Conservation (phyloP, 2,329 filamentous ascomycete species). For the Fusarium poae region DNA sequence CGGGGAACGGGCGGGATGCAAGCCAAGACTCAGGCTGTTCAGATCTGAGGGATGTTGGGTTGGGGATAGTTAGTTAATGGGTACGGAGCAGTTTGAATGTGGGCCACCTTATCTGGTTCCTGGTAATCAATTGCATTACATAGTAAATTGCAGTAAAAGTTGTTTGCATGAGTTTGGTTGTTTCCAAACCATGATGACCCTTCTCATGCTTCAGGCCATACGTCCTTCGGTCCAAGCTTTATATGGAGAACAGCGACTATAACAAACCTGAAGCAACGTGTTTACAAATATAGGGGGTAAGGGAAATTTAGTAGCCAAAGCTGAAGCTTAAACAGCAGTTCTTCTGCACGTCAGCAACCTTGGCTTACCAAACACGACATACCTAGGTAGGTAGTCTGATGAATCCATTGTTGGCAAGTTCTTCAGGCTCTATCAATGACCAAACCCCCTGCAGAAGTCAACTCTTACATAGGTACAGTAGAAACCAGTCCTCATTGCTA, state of each 20-base stretch:
- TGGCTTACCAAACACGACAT: not conserved
- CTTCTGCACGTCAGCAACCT: not conserved
- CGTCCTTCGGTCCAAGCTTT: constrained; percentile 1
- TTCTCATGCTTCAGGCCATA: constrained; percentile 4
- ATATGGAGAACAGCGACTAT: not conserved
- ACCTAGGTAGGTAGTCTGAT: too few relatives aligned
- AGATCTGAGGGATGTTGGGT: not conserved
- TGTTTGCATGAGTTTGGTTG: constrained; percentile 12
- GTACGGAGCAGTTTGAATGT: constrained; percentile 18
- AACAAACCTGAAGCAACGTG: not conserved
- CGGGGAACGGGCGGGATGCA: constrained; percentile 45
- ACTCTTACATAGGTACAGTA: not conserved
- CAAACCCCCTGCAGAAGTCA: constrained; percentile 14
- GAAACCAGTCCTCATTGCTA: constrained; percentile 12
- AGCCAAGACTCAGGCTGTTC: constrained; percentile 40
- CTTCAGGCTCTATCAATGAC: not conserved
- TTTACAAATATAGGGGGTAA: not conserved
- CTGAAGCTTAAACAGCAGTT: not conserved
- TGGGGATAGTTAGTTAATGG: not conserved
- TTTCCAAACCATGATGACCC: constrained; percentile 14
- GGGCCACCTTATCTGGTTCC: constrained; percentile 14
- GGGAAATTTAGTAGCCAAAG: not conserved
- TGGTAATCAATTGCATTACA: constrained; percentile 12
- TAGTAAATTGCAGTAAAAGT: not conserved
- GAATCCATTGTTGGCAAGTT: not conserved